These are phyloP conservation scores for Eugenia klotzschiana DNA, from an alignment of 441 rosid genomes.

Conservation along the genomic window DNA sequence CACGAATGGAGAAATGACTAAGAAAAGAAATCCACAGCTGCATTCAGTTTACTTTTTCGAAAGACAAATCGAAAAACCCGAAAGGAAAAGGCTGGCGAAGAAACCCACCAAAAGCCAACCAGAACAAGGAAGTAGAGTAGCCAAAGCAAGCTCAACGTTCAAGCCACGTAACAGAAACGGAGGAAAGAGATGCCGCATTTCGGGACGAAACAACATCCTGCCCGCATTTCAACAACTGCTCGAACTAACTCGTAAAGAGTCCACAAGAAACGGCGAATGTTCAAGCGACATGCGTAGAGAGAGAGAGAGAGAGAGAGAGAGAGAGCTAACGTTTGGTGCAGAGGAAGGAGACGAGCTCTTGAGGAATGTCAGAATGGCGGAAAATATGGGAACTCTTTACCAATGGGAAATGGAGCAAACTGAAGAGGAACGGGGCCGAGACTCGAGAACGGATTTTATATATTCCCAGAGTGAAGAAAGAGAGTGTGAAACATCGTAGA, in stretches of 20 bases:
- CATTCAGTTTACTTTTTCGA: background rate
- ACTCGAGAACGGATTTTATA: background rate
- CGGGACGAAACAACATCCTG: background rate
- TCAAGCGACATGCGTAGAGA: background rate
- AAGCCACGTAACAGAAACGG: background rate
- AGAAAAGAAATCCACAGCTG: background rate
- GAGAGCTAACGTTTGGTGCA: background rate
- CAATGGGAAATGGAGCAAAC: background rate
- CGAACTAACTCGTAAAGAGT: conserved; percentile 14
- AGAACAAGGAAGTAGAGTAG: background rate
- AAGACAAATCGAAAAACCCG: background rate
- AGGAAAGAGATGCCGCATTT: background rate
- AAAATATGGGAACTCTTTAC: background rate
- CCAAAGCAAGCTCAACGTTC: background rate
- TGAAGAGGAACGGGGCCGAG: too few relatives aligned
- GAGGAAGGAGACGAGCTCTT: background rate
- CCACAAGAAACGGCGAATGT: background rate
- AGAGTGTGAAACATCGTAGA: background rate
- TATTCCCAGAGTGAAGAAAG: background rate
- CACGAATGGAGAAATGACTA: background rate
- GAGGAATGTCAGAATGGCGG: background rate
- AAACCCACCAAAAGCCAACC: background rate
- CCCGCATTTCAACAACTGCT: conserved; percentile 18
- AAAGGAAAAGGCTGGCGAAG: background rate
- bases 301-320: background rate